Base-by-base conservation (phyloP, 768 basidiomycete genomes). In the Lentinus tigrinus region DNA sequence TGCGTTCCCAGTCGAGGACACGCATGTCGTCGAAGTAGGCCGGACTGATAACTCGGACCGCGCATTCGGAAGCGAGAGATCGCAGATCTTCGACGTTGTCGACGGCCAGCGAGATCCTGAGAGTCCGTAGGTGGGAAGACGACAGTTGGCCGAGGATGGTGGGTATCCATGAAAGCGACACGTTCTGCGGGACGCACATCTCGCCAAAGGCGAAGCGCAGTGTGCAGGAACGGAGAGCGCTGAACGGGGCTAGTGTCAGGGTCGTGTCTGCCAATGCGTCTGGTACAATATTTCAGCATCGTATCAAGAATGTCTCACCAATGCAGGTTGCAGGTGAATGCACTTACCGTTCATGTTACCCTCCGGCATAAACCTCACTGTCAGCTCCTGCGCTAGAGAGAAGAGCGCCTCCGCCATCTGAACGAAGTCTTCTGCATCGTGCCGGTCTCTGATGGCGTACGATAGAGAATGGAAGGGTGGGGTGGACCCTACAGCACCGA, bases 111-210 rank as follows among this genome's bases (percentile, higher is more conserved):
- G 52, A 44, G 24, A 71, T 44, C 10, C 51, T 59, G 36, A 69
- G 37, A 11, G 51, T 47, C 44, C 62, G 60, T 10, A 71, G 57
- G 17, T 24, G 38, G 2, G 53, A 28, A 10, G 68, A 62, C 3
- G 55, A 34, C 8, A 67, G 56, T 39, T 67, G 66, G 14, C 52
- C 46, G 43, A 69, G 34, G 17, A 69, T 47, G 0, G 28, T 26
- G 21, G 58, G 43, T 34, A 69, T 64, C 64, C 62, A 66, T 2
- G 60, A 38, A 16, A 71, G 58, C 16, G 64, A 64, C 13, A 40
- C 37, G 57, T 67, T 68, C 24, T 55, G 57, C 4, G 61, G 52
- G 36, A 68, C 67, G 54, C 62, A 67, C 69, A 70, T 68, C 57
- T 67, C 65, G 28, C 51, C 56, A 47, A 65, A 55, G 10, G 52